These are phyloP conservation scores for Penicilliopsis zonata DNA, from an alignment of 495 filamentous ascomycete species.

Conservation along the genomic window DNA sequence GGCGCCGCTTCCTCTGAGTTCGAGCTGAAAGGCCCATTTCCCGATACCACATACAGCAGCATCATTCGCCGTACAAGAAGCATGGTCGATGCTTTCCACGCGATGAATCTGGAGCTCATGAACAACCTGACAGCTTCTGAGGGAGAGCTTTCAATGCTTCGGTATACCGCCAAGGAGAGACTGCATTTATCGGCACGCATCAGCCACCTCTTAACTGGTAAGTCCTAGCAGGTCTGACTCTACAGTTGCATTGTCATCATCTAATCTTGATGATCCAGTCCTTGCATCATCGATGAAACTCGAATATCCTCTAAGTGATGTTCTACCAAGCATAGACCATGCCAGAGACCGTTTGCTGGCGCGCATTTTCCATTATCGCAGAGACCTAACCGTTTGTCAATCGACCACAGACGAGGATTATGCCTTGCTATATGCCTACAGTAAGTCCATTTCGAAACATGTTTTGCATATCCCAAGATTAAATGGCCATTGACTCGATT, in stretches of 20 bases:
- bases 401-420: slow-evolving; percentile 55
- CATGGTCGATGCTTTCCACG: slow-evolving; percentile 85
- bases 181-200: slow-evolving; percentile 71
- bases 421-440: slow-evolving; percentile 61
- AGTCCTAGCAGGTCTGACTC: slow-evolving; percentile 4
- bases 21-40: slow-evolving; percentile 75
- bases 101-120: slow-evolving; percentile 85
- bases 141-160: slow-evolving; percentile 67
- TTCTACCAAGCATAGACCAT: slow-evolving; percentile 69
- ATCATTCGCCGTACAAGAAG: slow-evolving; percentile 68
- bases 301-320: slow-evolving; percentile 83
- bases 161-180: slow-evolving; percentile 70
- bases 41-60: slow-evolving; percentile 50
- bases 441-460: slow-evolving; percentile 25
- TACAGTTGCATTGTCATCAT: slow-evolving; percentile 72
- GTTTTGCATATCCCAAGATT: neutral
- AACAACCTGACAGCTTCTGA: slow-evolving; percentile 65
- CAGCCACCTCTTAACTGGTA: slow-evolving; percentile 81
- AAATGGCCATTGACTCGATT: slow-evolving; percentile 2
- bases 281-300: slow-evolving; percentile 87
- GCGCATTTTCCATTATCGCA: slow-evolving; percentile 76
- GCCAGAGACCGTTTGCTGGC: slow-evolving; percentile 76
- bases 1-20: slow-evolving; percentile 69
- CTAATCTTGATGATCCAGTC: slow-evolving; percentile 77
- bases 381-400: slow-evolving; percentile 43